Evolutionary conservation across 495 filamentous ascomycete genomes (phyloP), one percentile per base, ranked within the genome.

Genomic region (Hypoxylon crocopeplum): DNA sequence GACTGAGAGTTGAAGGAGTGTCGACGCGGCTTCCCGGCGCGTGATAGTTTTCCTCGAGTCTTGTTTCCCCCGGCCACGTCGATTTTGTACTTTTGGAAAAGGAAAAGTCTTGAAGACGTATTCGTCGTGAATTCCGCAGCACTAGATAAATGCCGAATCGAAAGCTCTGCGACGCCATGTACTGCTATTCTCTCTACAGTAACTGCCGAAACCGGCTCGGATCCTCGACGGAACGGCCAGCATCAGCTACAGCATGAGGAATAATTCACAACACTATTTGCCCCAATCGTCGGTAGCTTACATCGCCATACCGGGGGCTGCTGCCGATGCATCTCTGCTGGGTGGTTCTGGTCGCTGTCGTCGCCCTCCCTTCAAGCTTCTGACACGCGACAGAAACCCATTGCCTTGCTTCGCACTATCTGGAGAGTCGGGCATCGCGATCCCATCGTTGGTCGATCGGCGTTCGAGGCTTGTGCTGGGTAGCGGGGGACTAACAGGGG

Each of bases 331-430:
- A 12, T 75, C 75, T 29, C 54, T 64, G 55, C 41, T 61, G 3
- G 69, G 62, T 12, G 62, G 69, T 13, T 64, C 72, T 16, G 72
- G 72, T 19, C 71, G 70, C 48, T 62, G 66, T 53, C 77, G 67
- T 30, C 73, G 72, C 48, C 75, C 71, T 34, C 87, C 87, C 77
- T 92, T 90, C 72, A 96, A 75, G 73, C 88, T 92, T 84, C 90
- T 94, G 72, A 97, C 92, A 32, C 93, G 83, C 58, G 84, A 92
- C 53, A 97, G 71, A 59, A 97, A 89, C 2, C 92, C 89, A 48
- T 79, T 75, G 16, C 79, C 82, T 54, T 73, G 66, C 65, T 79
- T 84, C 30, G 67, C 64, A 55, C 78, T 77, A 16, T 62, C 67
- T 7, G 72, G 70, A 32, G 61, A 74, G 24, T 67, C 76, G 12